Conservation (phyloP, 2,329 filamentous ascomycete genomes). For the Penicillium hordei region DNA sequence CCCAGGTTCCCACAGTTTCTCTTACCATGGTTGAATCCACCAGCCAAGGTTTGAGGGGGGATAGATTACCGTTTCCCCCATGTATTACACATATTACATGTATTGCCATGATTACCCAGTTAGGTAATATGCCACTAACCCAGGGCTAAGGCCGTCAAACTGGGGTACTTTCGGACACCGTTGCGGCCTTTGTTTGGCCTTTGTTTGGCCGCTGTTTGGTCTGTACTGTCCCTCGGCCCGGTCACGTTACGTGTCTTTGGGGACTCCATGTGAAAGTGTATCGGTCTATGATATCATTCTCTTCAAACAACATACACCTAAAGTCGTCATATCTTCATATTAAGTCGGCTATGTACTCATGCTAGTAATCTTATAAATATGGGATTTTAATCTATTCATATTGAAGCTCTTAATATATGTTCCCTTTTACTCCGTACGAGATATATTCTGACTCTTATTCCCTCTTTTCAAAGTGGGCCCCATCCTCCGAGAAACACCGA, state of each 20-base stretch:
- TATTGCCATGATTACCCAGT: not conserved
- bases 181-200: not conserved
- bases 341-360: not conserved
- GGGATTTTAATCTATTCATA: not conserved
- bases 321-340: not conserved
- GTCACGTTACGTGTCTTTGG: conserved; percentile 16
- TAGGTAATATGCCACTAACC: not conserved
- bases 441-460: not conserved
- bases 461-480: not conserved
- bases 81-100: not conserved
- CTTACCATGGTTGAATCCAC: not conserved
- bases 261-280: not conserved
- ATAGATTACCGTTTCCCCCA: not conserved
- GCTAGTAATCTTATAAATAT: not conserved
- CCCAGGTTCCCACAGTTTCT: conserved; percentile 18
- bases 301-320: not conserved
- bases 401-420: not conserved
- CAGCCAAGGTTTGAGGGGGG: conserved; percentile 2
- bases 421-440: too few species aligned
- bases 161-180: conserved; percentile 2
- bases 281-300: not conserved
- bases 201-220: not conserved
- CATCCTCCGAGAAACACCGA: not conserved
- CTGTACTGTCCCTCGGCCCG: conserved; percentile 18
- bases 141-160: not conserved